Evolutionary conservation across 441 rosid species (phyloP).

Genomic region (Croton setiger): DNA sequence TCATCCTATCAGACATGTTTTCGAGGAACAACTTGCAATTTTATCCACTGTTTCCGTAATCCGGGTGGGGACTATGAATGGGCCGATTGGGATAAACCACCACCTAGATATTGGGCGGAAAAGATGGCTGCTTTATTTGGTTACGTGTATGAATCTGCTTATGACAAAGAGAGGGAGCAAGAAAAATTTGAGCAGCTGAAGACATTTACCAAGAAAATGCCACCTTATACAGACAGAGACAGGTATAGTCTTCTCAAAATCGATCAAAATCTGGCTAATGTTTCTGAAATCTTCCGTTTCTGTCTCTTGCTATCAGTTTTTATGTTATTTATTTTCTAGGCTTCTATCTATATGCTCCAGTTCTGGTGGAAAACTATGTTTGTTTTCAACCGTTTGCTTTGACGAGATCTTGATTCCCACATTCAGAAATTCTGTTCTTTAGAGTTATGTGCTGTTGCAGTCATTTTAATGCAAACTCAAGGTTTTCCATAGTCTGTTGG

Average conservation of each 20-base stretch:
- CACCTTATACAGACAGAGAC: slow-evolving; percentile 42
- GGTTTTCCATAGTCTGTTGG: not conserved
- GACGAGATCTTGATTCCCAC: not conserved
- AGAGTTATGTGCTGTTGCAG: not conserved
- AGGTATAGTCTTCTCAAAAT: slow-evolving; percentile 21
- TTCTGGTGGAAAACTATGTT: not conserved
- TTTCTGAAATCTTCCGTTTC: slow-evolving; percentile 8
- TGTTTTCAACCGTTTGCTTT: not conserved
- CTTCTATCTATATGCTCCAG: not conserved
- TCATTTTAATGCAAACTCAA: not conserved
- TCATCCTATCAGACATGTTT: slow-evolving; percentile 66
- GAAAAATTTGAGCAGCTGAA: slow-evolving; percentile 32
- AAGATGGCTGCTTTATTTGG: slow-evolving; percentile 89
- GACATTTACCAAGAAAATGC: slow-evolving; percentile 29
- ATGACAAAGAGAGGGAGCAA: slow-evolving; percentile 35
- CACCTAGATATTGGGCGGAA: slow-evolving; percentile 82
- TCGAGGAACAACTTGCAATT: slow-evolving; percentile 89
- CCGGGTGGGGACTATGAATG: slow-evolving; percentile 98
- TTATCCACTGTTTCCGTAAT: slow-evolving; percentile 91
- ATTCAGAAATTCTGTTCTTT: not conserved
- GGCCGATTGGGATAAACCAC: slow-evolving; percentile 93
- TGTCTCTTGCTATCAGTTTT: not conserved
- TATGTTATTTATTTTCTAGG: not conserved
- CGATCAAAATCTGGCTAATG: slow-evolving; percentile 5
- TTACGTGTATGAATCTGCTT: slow-evolving; percentile 41